Evolutionary conservation across 805 yeast genomes (phyloP), one percentile per base, ranked within the genome.

Genomic region (Wickerhamomyces subpelliculosus): DNA sequence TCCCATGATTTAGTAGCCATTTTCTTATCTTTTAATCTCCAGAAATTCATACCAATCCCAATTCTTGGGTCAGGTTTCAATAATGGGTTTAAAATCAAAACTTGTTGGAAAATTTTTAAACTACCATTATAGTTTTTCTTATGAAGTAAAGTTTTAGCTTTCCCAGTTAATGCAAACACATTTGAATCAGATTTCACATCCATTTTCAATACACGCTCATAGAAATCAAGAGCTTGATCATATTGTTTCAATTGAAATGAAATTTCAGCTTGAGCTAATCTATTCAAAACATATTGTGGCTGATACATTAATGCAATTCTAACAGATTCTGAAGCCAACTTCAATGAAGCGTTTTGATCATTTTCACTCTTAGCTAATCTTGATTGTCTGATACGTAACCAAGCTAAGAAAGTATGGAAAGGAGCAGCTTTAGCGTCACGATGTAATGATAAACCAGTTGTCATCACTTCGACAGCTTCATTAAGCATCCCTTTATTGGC

Each of bases 31-130:
- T 82, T 82, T 44, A 93, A 65, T 43, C 75, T 75, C 97, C 97
- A 93, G 56, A 80, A 90, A 60, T 97, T 89, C 46, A 93, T 65
- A 26, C 98, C 99, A 43, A 90, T 77, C 22, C 97, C 99, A 43
- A 93, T 73, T 60, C 99, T 72, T 16, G 97, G 94, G 62, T 90
- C 97, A 5, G 97, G 97, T 48, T 74, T 73, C 48, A 83, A 64
- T 27, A 82, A 57, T 2, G 97, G 97, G 44, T 87, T 80, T 35
- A 80, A 67, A 25, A 80, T 70, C 46, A 93, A 67, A 8, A 84
- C 80, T 46, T 82, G 84, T 66, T 93, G 99, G 61, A 85, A 93
- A 24, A 84, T 58, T 56, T 80, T 81, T 51, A 93, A 70, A 13
- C 96, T 88, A 6, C 73, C 78, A 19, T 72, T 58, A 58, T 79